phyloP scores from a whole-genome alignment of 2,329 filamentous ascomycete species.

The Diaporthe longicolla region DNA sequence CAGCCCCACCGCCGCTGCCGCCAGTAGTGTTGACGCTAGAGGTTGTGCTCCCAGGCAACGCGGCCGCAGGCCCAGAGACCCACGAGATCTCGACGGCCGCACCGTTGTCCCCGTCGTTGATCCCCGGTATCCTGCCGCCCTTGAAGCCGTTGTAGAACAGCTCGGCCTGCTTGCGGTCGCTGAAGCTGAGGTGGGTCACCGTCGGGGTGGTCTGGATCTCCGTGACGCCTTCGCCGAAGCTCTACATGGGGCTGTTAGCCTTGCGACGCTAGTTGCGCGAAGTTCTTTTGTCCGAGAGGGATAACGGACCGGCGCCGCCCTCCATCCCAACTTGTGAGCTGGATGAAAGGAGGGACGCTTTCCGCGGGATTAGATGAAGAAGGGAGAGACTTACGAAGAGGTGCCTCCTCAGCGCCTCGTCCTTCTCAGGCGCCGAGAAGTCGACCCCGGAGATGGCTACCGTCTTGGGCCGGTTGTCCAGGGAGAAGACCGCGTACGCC shows the following conservation, averaged over 20 bases:
- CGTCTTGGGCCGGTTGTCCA: slow-evolving; percentile 82
- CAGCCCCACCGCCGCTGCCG: background rate
- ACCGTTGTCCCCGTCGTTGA: slow-evolving; percentile 70
- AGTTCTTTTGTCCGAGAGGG: too few relatives aligned
- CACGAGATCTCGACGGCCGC: slow-evolving; percentile 73
- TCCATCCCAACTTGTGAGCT: too few relatives aligned
- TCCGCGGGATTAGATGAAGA: too few relatives aligned
- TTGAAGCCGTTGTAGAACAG: slow-evolving; percentile 74
- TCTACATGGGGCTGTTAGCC: slow-evolving; percentile 54
- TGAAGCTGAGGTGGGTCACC: slow-evolving; percentile 72
- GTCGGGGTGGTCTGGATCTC: slow-evolving; percentile 65
- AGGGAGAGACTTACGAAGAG: slow-evolving; percentile 71
- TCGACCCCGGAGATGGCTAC: slow-evolving; percentile 75
- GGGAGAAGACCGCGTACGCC: slow-evolving; percentile 73
- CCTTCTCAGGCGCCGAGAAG: slow-evolving; percentile 71
- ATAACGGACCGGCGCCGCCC: too few relatives aligned
- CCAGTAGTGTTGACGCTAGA: slow-evolving; percentile 39
- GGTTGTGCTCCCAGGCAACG: slow-evolving; percentile 45
- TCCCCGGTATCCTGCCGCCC: slow-evolving; percentile 70
- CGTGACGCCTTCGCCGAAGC: slow-evolving; percentile 71
- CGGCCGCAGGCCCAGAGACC: slow-evolving; percentile 57
- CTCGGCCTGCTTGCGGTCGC: slow-evolving; percentile 79
- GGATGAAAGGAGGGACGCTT: too few relatives aligned
- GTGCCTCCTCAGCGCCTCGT: slow-evolving; percentile 80
- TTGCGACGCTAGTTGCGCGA: too few relatives aligned